Percentiles rank a stretch among this genome's conserved stretches.
phyloP scores from a whole-genome alignment of 352 stramenopile genomes.

The Thraustochytrium sp. region DNA sequence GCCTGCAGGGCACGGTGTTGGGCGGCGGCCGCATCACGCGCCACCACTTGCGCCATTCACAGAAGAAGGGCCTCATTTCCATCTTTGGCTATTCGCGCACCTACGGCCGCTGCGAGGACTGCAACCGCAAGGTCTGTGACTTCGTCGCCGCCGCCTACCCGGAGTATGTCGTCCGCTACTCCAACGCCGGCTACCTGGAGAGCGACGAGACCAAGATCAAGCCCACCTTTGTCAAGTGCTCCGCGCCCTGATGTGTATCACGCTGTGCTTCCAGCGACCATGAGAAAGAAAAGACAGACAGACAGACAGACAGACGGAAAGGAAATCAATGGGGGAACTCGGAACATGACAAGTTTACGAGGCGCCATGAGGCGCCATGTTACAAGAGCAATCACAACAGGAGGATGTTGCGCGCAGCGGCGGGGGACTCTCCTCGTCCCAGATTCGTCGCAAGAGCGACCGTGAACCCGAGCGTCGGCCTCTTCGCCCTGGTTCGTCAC shows the following conservation, averaged over 20 bases:
- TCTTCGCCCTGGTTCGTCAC: too few species aligned
- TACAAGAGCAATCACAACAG: too few species aligned
- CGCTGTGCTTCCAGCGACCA: too few species aligned
- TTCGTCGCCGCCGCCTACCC: constrained; percentile 25
- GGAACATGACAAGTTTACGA: too few species aligned
- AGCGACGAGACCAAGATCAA: constrained; percentile 37
- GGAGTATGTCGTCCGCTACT: constrained; percentile 28
- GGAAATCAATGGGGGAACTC: too few species aligned
- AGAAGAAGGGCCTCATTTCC: constrained; percentile 33
- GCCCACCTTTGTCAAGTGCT: constrained; percentile 30
- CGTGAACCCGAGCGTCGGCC: too few species aligned
- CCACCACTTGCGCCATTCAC: not conserved
- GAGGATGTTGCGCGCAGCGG: too few species aligned
- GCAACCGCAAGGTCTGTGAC: constrained; percentile 26
- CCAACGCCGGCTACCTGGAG: constrained; percentile 35
- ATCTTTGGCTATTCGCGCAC: constrained; percentile 42
- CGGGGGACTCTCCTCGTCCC: too few species aligned
- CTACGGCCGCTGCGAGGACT: constrained; percentile 30
- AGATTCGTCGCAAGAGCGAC: too few species aligned
- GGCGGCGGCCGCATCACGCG: constrained; percentile 34
- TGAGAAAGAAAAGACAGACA: not conserved
- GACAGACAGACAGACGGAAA: too few species aligned
- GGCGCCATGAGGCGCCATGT: too few species aligned
- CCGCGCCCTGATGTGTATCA: not conserved
- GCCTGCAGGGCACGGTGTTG: not conserved